phyloP scores from a whole-genome alignment of 2,329 filamentous ascomycete species.

The Monosporascus cannonballus region DNA sequence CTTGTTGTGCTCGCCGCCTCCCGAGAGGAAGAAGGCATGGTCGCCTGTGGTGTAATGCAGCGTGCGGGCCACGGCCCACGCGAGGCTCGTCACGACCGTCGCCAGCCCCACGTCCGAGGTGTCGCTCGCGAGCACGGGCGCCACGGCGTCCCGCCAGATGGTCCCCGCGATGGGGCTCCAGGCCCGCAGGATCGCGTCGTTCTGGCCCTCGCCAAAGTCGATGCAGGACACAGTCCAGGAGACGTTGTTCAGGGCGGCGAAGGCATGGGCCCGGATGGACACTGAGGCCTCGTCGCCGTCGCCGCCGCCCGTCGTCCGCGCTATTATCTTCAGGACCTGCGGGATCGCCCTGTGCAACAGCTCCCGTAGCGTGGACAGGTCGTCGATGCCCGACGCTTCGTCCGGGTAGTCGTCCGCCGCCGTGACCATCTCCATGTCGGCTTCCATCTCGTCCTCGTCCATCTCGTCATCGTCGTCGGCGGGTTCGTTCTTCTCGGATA shows the following conservation, averaged over 20 bases:
- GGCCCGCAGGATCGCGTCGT: conserved; percentile 42
- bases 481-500: conserved; percentile 34
- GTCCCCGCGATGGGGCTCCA: conserved; percentile 49
- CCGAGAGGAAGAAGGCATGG: conserved; percentile 37
- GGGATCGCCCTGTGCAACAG: conserved; percentile 40
- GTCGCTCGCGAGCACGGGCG: conserved; percentile 52
- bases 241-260: conserved; percentile 61
- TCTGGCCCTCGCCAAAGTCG: conserved; percentile 50
- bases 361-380: conserved; percentile 47
- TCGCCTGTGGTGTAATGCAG: conserved; percentile 37
- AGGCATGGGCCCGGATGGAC: conserved; percentile 44
- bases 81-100: conserved; percentile 57
- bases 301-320: conserved; percentile 3
- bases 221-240: conserved; percentile 60
- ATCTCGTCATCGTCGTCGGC: conserved; percentile 44
- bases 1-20: conserved; percentile 50
- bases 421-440: conserved; percentile 60
- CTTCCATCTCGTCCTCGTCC: conserved; percentile 51
- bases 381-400: conserved; percentile 38
- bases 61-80: conserved; percentile 58
- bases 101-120: conserved; percentile 57
- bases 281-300: conserved; percentile 31
- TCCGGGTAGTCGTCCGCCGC: conserved; percentile 39
- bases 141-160: conserved; percentile 53
- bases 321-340: conserved; percentile 34